Conservation (phyloP, 768 basidiomycete genomes). For the Calocybe indica region DNA sequence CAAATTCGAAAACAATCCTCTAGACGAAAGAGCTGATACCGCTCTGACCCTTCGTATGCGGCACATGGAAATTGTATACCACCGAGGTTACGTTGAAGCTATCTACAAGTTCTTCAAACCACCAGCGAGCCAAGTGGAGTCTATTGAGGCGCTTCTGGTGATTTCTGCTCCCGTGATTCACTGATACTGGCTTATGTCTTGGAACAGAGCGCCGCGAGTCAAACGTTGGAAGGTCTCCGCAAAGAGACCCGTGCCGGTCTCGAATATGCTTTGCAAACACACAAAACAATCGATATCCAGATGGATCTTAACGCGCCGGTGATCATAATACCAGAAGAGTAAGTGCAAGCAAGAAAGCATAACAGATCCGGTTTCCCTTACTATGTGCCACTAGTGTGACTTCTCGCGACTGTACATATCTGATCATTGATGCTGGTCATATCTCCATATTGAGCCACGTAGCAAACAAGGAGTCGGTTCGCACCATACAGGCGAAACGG, state of each 20-base stretch:
- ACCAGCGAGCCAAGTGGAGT: constrained; percentile 91
- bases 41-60: constrained; percentile 86
- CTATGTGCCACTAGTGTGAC: constrained; percentile 50
- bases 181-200: not conserved
- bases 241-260: constrained; percentile 93
- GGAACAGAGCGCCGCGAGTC: constrained; percentile 77
- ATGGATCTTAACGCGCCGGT: constrained; percentile 96
- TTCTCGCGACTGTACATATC: constrained; percentile 70
- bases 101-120: constrained; percentile 90
- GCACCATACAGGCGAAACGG: constrained; percentile 75
- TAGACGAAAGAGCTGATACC: constrained; percentile 88
- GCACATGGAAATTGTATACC: constrained; percentile 96
- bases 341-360: constrained; percentile 11
- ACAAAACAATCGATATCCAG: constrained; percentile 95
- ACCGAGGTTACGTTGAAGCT: constrained; percentile 88
- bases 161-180: constrained; percentile 14
- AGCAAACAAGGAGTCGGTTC: constrained; percentile 75
- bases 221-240: constrained; percentile 87
- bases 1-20: constrained; percentile 87
- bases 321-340: constrained; percentile 96
- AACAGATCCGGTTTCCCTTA: not conserved
- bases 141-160: constrained; percentile 88
- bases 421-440: constrained; percentile 94
- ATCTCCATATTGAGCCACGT: constrained; percentile 90
- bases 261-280: constrained; percentile 87